Conservation (phyloP, 2,329 filamentous ascomycete species). For the Zymoseptoria ardabiliae region DNA sequence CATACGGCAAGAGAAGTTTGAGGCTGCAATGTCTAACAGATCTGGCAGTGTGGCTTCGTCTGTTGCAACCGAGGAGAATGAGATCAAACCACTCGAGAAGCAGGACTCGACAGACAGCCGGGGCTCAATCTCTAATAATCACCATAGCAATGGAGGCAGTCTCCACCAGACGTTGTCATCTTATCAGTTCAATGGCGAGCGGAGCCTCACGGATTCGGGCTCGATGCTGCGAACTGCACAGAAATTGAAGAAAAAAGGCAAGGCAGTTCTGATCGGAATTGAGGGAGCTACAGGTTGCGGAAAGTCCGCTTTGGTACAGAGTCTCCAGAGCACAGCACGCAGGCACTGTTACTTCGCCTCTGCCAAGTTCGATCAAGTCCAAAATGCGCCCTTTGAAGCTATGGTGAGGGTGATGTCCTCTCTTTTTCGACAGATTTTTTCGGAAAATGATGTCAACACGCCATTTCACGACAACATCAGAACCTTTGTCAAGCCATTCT, state of each 20-base stretch:
- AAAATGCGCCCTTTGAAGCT: constrained; percentile 54
- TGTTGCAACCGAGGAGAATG: constrained; percentile 10
- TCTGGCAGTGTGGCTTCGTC: constrained; percentile 14
- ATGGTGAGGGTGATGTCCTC: constrained; percentile 54
- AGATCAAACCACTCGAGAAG: constrained; percentile 3
- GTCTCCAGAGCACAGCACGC: constrained; percentile 50
- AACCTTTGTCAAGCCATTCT: constrained; percentile 49
- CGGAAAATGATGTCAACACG: constrained; percentile 54
- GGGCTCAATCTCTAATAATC: constrained; percentile 14
- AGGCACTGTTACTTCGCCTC: constrained; percentile 54
- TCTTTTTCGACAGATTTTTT: constrained; percentile 58
- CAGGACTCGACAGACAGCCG: constrained; percentile 15
- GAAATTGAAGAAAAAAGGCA: constrained; percentile 45
- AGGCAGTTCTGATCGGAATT: constrained; percentile 54
- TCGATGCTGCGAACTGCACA: constrained; percentile 35
- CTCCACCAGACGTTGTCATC: constrained; percentile 15
- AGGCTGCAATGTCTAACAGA: constrained; percentile 4
- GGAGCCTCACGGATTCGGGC: constrained; percentile 16
- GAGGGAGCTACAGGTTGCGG: constrained; percentile 51
- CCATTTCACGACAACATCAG: constrained; percentile 55
- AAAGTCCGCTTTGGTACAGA: constrained; percentile 54
- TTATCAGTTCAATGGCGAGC: constrained; percentile 10
- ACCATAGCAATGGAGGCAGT: constrained; percentile 7
- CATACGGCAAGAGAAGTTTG: constrained; percentile 8
- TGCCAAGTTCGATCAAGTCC: constrained; percentile 53